Evolutionary conservation across 2,329 filamentous ascomycete species (phyloP).

Genomic region (Aphanoascus verrucosus): DNA sequence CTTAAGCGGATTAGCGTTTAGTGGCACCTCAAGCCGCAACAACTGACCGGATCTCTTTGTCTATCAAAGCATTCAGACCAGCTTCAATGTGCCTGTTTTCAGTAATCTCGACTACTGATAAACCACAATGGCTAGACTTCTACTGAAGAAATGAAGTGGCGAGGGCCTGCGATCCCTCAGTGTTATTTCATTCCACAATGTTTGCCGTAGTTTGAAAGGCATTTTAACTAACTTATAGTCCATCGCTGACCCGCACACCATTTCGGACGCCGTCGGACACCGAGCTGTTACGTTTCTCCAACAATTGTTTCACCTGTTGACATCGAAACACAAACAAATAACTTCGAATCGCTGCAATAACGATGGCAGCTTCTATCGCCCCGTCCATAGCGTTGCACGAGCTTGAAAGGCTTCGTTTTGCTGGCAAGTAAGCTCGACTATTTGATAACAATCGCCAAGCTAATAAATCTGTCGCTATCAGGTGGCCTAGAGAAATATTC

Average conservation of each 20-base stretch:
- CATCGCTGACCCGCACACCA: too few species aligned
- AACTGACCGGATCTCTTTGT: too few species aligned
- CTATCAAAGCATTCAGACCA: too few species aligned
- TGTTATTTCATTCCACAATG: not conserved
- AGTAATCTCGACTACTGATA: too few species aligned
- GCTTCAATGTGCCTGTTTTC: too few species aligned
- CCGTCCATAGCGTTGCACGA: not conserved
- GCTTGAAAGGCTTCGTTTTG: conserved; percentile 22
- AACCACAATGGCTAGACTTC: too few species aligned
- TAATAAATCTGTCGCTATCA: conserved; percentile 15
- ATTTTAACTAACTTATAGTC: not conserved
- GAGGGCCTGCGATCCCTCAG: too few species aligned
- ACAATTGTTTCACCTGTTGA: too few species aligned
- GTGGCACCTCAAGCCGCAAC: not conserved
- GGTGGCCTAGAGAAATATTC: conserved; percentile 38
- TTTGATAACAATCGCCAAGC: not conserved
- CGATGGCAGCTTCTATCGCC: not conserved
- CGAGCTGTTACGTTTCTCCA: too few species aligned
- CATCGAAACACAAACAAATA: not conserved
- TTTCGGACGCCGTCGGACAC: too few species aligned
- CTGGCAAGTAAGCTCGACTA: conserved; percentile 21
- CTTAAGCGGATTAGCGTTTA: not conserved
- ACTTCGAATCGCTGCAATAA: not conserved
- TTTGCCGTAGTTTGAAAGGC: not conserved
- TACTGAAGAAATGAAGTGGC: too few species aligned